phyloP scores from a whole-genome alignment of 2,329 filamentous ascomycete genomes.

The Zopfia rhizophila region DNA sequence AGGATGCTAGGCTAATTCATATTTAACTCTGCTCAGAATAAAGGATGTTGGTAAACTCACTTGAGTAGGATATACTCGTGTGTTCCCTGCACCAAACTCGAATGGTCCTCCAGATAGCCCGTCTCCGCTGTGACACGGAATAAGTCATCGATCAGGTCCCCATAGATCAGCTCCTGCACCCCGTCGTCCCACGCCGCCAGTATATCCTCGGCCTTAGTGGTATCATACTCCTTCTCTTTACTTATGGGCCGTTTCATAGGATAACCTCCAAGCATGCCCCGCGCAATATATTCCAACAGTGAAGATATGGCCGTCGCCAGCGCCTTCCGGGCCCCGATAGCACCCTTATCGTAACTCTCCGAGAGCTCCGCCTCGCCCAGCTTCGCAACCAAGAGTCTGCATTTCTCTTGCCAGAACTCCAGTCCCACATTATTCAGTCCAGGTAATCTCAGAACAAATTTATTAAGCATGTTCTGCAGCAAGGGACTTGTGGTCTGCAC shows the following conservation, averaged over 20 bases:
- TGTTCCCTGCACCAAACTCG: constrained; percentile 69
- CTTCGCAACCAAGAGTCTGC: constrained; percentile 44
- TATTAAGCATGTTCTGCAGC: constrained; percentile 74
- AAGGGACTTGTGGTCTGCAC: constrained; percentile 68
- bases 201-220: constrained; percentile 68
- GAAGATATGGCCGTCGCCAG: constrained; percentile 76
- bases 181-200: constrained; percentile 73
- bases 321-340: constrained; percentile 78
- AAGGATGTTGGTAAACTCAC: constrained; percentile 62
- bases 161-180: constrained; percentile 74
- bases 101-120: constrained; percentile 71
- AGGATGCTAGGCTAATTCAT: constrained; percentile 70
- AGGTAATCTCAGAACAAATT: constrained; percentile 72
- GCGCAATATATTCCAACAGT: constrained; percentile 74
- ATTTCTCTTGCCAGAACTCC: constrained; percentile 56
- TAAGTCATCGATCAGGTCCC: constrained; percentile 71
- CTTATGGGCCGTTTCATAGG: constrained; percentile 53
- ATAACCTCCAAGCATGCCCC: constrained; percentile 73
- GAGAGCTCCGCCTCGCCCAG: constrained; percentile 76
- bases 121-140: constrained; percentile 70
- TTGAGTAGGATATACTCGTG: constrained; percentile 77
- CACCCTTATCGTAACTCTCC: constrained; percentile 84
- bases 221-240: constrained; percentile 65
- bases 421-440: constrained; percentile 70
- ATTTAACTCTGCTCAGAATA: constrained; percentile 2